Base-by-base conservation (phyloP, 768 basidiomycete species). In the Auriscalpium vulgare region DNA sequence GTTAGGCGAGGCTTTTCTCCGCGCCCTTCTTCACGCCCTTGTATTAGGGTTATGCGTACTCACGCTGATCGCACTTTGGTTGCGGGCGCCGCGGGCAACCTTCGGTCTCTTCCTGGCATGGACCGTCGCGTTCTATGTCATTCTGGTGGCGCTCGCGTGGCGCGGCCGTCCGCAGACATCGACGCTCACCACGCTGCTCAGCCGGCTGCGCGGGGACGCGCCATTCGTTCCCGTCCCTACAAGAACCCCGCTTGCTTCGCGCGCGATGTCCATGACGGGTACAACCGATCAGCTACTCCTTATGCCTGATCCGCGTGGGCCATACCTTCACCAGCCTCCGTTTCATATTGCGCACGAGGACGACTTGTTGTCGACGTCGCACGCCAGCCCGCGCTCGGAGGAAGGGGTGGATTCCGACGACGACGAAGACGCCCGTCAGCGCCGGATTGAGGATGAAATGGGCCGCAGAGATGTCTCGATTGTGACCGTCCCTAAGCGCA, bases 401-500 rank as follows among this genome's bases (percentile, higher is more conserved):
- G 51, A 83, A 53, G 68, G 69, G 43, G 75, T 81, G 10, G 84
- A 88, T 17, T 84, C 86, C 35, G 85, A 88, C 48, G 73, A 86
- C 54, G 88, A 91, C 61, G 88, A 91, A 60, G 82, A 85, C 50
- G 77, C 82, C 11, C 75, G 83, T 57, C 88, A 90, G 67, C 76
- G 82, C 57, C 75, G 81, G 62, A 89, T 91, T 37, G 90, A 91
- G 66, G 84, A 86, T 56, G 89, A 91, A 69, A 88, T 92, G 79
- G 82, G 76, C 40, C 76, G 88, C 61, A 79, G 90, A 50, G 88
- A 91, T 60, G 88, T 91, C 35, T 87, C 86, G n/a, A 88, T 91
- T 64, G 80, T 91, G 58, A 75, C 75, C 17, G 79, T 83, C 11
- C 90, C 90, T 17, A 84, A 81, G 66, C 86, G 88, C 61, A 83